Conservation (phyloP, 2,329 filamentous ascomycete genomes). For the Botrytis deweyae region DNA sequence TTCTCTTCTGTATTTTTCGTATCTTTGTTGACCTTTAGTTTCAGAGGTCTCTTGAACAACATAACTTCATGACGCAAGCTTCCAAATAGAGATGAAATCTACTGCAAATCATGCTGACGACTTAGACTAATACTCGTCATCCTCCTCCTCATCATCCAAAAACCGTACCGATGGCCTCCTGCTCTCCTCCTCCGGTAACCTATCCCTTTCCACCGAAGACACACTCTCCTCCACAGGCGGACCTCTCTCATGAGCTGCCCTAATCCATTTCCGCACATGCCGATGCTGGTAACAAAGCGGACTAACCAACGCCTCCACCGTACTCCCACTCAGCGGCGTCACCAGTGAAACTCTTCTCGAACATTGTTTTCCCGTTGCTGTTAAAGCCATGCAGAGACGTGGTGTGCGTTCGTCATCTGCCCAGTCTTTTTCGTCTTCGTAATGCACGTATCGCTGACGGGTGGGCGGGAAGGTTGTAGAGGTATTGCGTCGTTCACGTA, state of each 20-base stretch:
- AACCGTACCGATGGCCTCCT: not conserved
- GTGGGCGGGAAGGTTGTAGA: no score
- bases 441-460: not conserved
- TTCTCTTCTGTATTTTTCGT: not conserved
- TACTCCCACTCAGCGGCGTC: not conserved
- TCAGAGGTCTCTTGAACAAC: fast-evolving
- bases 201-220: not conserved
- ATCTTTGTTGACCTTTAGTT: not conserved
- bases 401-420: not conserved
- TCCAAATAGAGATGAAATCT: not conserved
- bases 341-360: slow-evolving; percentile 2
- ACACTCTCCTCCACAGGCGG: not conserved
- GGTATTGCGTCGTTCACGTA: not conserved
- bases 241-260: no score
- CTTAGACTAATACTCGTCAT: not conserved
- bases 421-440: slow-evolving; percentile 7
- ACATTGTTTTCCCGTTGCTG: not conserved
- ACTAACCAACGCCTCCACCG: not conserved
- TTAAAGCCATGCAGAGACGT: not conserved
- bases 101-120: fast-evolving
- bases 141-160: not conserved
- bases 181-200: not conserved
- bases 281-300: slow-evolving; percentile 17
- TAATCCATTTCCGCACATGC: not conserved
- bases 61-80: not conserved